Evolutionary conservation across 176 grass and related monocot species (phyloP).

Genomic region (Cenchrus purpureus): DNA sequence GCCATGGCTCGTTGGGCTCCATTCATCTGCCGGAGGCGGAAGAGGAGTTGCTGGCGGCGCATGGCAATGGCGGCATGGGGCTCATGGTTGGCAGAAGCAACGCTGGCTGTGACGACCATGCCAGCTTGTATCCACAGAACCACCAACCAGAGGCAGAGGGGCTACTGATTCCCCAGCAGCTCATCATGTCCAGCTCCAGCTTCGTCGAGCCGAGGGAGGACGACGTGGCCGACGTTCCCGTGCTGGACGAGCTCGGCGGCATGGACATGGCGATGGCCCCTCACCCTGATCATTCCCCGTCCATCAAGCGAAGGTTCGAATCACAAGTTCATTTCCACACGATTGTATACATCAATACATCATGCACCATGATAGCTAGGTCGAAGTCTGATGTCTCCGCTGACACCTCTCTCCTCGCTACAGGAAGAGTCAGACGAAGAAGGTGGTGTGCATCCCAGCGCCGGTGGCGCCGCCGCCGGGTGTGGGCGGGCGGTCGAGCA

Average conservation of each 20-base stretch:
- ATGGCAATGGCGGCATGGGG: not conserved
- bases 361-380: not conserved
- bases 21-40: not conserved
- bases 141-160: not conserved
- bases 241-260: slow-evolving; percentile 22
- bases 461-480: slow-evolving; percentile 51
- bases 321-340: not conserved
- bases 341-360: too few species aligned
- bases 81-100: not conserved
- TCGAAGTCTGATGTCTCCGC: not conserved
- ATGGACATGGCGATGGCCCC: slow-evolving; percentile 32
- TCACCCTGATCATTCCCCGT: not conserved
- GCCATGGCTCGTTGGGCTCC: not conserved
- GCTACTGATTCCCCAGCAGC: not conserved
- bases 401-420: too few species aligned
- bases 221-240: not conserved
- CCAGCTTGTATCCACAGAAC: not conserved
- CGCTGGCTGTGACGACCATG: too few species aligned
- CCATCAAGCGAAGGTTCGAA: slow-evolving; percentile 41
- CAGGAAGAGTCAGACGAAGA: slow-evolving; percentile 86
- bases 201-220: not conserved
- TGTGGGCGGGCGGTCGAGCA: slow-evolving; percentile 45
- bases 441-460: slow-evolving; percentile 93
- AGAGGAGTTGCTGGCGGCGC: not conserved
- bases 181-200: not conserved